Base-by-base conservation (phyloP, 495 filamentous ascomycete species). In the Penicillium ucsense region DNA sequence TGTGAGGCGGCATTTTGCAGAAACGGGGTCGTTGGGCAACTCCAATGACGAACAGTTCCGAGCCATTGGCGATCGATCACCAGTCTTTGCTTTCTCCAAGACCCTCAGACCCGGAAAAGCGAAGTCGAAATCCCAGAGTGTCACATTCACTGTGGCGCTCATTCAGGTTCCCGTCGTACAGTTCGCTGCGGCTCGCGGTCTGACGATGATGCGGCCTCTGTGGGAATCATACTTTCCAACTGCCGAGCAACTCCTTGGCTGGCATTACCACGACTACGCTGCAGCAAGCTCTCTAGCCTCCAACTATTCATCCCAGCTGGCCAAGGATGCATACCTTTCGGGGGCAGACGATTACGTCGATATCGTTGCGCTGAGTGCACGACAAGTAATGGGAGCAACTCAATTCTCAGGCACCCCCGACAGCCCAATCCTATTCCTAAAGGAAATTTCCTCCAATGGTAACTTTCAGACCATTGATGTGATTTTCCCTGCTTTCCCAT, bases 381-480 rank as follows among this genome's bases (percentile, higher is more conserved):
- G 91, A 10, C 91, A 97, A 63, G 86, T 91, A 8, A 76, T 97
- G 62, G 91, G 91, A 3, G 90, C 88, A 2, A 94, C 88, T 4
- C 82, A 80, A 38, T 95, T 97, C 60, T 79, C 88, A 0, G 91
- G 91, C 1, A 95, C 90, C 3, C 85, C 85, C 0, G 84, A 91
- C 3, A 72, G 82, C 49, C 88, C 90, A 0, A 79, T 95, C 41
- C 61, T 97, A 7, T 95, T 95, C 65, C 66, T 95, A 47, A 97
- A 97, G 63, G 91, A 97, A 63, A 97, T 97, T 46, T 94, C 88
- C 3, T 92, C 87, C 3, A 87, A 95, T 57, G 91, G 91, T 3
- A 95, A 97, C 59, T 85, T 84, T 67, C 89, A 97, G 56, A 97
- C 91, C 1, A 89, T 97, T 31, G 91, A 97, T 71, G 89, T 97